Base-by-base conservation (phyloP, 257 asterid species). In the Penstemon davidsonii region DNA sequence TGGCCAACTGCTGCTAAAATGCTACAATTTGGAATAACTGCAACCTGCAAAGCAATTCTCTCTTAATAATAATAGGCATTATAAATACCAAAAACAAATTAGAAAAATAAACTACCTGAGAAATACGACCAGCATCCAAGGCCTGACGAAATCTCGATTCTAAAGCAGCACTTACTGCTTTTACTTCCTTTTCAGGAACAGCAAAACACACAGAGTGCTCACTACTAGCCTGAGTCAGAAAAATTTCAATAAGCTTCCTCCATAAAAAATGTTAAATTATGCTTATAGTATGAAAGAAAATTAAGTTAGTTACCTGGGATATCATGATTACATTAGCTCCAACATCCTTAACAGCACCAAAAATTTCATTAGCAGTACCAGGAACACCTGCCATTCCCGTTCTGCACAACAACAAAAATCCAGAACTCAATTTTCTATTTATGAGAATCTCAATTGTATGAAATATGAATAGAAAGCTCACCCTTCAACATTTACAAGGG, bases 341-440 rank as follows among this genome's bases (percentile, higher is more conserved):
- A 44, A 93, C 99, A 55, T 87, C 99, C 75, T 90, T 93, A 70
- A 87, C 97, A 55, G 92, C 96, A 61, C 87, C 81, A 80, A 93
- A 93, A 81, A 90, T 93, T 71, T 88, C 89, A 49, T 88, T 88
- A 55, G 97, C 90, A 75, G 97, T 93, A 74, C 99, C 99, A 75
- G 97, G 99, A 68, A 90, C 96, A 69, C 99, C 99, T 50, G 97
- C 97, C 99, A 93, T 90, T 80, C 99, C 99, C 72, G 99, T 93
- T 80, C 99, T 93, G 87, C 71, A 74, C 69, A 76, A 60, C 55
- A 54, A 47, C 15, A 51, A 40, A 51, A 53, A 1, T 12, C 44
- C 55, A 55, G 49, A 53, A 68, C 40, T 42, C 5, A 25, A 39
- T 19, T 64, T 55, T 13, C 57, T 44, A 52, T 39, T 6, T 0